Evolutionary conservation across 805 yeast species (phyloP).

Genomic region (Kluyveromyces nonfermentans): DNA sequence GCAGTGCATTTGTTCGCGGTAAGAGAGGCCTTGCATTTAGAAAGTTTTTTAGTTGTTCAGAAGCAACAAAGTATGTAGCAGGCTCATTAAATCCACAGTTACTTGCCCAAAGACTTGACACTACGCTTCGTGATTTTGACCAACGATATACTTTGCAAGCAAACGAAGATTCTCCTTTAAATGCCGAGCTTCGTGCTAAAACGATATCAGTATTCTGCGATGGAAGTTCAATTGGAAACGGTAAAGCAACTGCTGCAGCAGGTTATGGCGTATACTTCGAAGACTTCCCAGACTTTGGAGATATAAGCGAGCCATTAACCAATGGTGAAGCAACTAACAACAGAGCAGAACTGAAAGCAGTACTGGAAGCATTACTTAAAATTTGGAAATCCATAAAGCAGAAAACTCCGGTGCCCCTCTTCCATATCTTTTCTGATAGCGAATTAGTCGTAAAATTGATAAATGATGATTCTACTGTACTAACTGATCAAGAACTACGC

Average conservation of each 20-base stretch:
- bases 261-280: slow-evolving; percentile 80
- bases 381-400: slow-evolving; percentile 27
- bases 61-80: slow-evolving; percentile 28
- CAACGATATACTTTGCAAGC: slow-evolving; percentile 5
- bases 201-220: slow-evolving; percentile 49
- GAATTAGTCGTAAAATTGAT: slow-evolving; percentile 50
- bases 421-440: slow-evolving; percentile 60
- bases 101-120: slow-evolving; percentile 13
- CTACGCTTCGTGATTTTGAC: slow-evolving; percentile 9
- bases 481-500: slow-evolving; percentile 8
- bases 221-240: slow-evolving; percentile 66
- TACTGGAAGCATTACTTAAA: slow-evolving; percentile 42
- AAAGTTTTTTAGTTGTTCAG: slow-evolving; percentile 30
- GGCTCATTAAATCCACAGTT: slow-evolving; percentile 6
- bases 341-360: slow-evolving; percentile 69
- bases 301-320: slow-evolving; percentile 44
- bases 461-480: slow-evolving; percentile 41
- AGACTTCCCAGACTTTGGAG: slow-evolving; percentile 37
- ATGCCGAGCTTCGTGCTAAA: neutral
- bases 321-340: slow-evolving; percentile 58
- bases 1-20: slow-evolving; percentile 24
- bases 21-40: slow-evolving; percentile 35
- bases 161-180: neutral
- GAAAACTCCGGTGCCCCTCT: slow-evolving; percentile 16
- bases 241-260: slow-evolving; percentile 28